A percentile compares a stretch with the other conserved stretches of the same genome.
Evolutionary conservation across 305 asterid species (phyloP).

Genomic region (Plantago rigida): DNA sequence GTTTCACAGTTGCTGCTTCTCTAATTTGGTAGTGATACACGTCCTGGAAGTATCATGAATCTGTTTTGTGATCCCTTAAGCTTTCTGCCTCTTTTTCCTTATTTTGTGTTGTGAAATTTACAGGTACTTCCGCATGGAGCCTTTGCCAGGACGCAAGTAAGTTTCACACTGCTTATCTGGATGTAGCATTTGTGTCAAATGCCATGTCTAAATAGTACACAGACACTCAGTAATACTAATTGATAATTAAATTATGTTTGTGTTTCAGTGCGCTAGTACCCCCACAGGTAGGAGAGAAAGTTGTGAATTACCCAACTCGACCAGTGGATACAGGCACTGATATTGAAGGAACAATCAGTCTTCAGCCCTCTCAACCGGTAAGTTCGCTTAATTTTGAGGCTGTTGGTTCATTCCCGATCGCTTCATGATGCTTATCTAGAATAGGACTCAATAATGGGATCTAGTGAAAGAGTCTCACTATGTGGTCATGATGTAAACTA

Average conservation of each 20-base stretch:
- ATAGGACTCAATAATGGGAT: constrained; percentile 9
- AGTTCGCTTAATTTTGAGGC: constrained; percentile 23
- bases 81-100: constrained; percentile 3
- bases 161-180: constrained; percentile 25
- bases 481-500: neutral
- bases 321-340: constrained; percentile 89
- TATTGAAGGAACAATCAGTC: constrained; percentile 89
- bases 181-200: constrained; percentile 2
- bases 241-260: constrained; percentile 21
- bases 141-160: constrained; percentile 89
- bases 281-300: constrained; percentile 87
- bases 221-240: constrained; percentile 9
- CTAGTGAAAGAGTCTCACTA: constrained; percentile 7
- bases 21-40: constrained; percentile 8
- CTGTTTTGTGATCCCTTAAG: constrained; percentile 13
- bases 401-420: neutral
- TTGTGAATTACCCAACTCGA: constrained; percentile 77
- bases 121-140: constrained; percentile 92
- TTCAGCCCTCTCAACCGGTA: constrained; percentile 88
- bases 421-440: constrained; percentile 7
- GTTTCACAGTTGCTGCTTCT: constrained; percentile 4
- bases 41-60: constrained; percentile 7
- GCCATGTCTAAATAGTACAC: constrained; percentile 11
- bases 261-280: constrained; percentile 65
- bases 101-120: neutral